Evolutionary conservation across 2,329 filamentous ascomycete species (phyloP), one percentile per base, ranked within the genome.

Genomic region (Colletotrichum kahawae): DNA sequence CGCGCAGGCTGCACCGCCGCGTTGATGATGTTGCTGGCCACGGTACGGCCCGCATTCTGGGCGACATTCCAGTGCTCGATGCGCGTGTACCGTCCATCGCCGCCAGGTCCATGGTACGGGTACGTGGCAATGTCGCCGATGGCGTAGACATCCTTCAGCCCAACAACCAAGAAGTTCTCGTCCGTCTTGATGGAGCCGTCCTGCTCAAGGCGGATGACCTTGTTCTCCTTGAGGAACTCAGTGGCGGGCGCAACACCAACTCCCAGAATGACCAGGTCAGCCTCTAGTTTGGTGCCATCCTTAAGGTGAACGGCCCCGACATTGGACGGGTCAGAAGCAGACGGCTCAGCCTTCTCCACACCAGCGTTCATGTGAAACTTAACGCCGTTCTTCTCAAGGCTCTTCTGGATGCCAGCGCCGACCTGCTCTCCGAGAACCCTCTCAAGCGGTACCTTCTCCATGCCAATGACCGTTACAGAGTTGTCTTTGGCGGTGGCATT

Each of bases 21-120:
- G 79, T 93, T 88, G 78, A 92, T 90, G 81, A 99, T 98, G 79
- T 94, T 91, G 67, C 89, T 88, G 2, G 95, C 97, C 1, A 94
- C 96, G 29, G 90, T 90, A 57, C 96, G 94, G 4, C 97, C 97
- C 2, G 95, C 89, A 81, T 98, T 98, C 82, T 98, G 97, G 6
- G 97, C 97, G 4, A 99, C 97, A 84, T 98, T 96, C 97, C 97
- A 99, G 83, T 99, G 97, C 88, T 99, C 97, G 81, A 98, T 98
- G 77, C 97, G 93, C 1, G 94, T 91, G 21, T 90, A 89, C 59
- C 89, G 89, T 77, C 94, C 95, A 18, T 93, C 90, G 31, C 95
- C 93, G 29, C 95, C 95, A 0, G 97, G 97, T 2, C 97, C 97
- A 83, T 95, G 90, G 87, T 99, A 99, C 0, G 97, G 97, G 84